Base-by-base conservation (phyloP, 257 asterid genomes). In the Penstemon davidsonii region DNA sequence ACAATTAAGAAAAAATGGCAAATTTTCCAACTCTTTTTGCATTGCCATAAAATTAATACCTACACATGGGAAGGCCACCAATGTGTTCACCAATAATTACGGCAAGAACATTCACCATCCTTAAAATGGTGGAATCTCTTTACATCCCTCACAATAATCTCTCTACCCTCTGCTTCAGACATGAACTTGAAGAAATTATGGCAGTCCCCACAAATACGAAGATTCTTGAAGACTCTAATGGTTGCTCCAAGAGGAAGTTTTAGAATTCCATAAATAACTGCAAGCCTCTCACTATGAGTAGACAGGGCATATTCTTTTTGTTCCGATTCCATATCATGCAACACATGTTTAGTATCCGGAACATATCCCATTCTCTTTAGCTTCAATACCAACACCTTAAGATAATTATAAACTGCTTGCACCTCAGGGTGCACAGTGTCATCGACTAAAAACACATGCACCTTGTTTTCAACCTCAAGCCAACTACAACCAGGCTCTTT, bases 401-500 rank as follows among this genome's bases (percentile, higher is more conserved):
- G 72, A 66, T 83, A 85, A 61, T 3, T 65, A 74, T 85, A 81
- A 39, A 87, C 81, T 40, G 73, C 71, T n/a, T 78, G 73, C 56
- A 83, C 75, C 76, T 87, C 95, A 40, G 87, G 95, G 68, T 87
- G 95, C n/a, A 69, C 73, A 6, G 89, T 74, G 73, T 87, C 95
- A 67, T 79, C 91, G 55, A 83, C 91, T 74, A 87, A 73, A 60
- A 87, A 87, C 0, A 87, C 91, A 9, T 87, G 89, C 33, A 87
- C 82, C 50, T 84, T 81, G 79, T 78, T 87, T 47, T 81, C 91
- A 19, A 85, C 88, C 51, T 87, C 88, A 38, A 87, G 84, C 95
- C 95, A 85, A 67, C 95, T 85, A 74, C 95, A 87, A 38, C 79
- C 91, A 4, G 95, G 91, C 80, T 87, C 95, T 70, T 87, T 87